A percentile compares a stretch with the other conserved stretches of the same genome.
Evolutionary conservation across 345 rosid species (phyloP).

Genomic region (Gossypium longicalyx): DNA sequence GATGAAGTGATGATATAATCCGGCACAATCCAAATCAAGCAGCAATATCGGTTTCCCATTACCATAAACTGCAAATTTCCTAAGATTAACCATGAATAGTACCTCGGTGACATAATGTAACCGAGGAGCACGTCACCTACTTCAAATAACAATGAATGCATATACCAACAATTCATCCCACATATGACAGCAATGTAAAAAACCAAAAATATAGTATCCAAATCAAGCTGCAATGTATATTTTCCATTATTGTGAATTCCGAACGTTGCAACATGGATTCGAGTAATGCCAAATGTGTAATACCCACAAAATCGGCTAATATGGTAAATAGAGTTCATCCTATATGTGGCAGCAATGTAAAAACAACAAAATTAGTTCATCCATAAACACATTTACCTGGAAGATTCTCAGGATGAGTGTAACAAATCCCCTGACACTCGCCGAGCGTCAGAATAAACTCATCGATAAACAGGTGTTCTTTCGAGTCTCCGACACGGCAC

Average conservation of each 20-base stretch:
- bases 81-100: conserved; percentile 4
- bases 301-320: not conserved
- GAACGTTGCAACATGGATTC: not conserved
- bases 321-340: not conserved
- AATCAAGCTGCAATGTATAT: not conserved
- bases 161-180: not conserved
- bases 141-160: not conserved
- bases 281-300: not conserved
- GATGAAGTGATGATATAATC: not conserved
- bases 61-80: not conserved
- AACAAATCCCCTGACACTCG: conserved; percentile 71
- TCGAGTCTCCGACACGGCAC: conserved; percentile 53
- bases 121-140: not conserved
- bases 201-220: not conserved
- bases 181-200: not conserved
- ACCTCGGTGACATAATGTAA: not conserved
- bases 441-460: conserved; percentile 67
- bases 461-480: conserved; percentile 53
- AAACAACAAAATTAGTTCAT: not conserved
- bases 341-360: not conserved
- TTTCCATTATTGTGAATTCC: not conserved
- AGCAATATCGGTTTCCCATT: not conserved
- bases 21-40: conserved; percentile 9
- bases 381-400: conserved; percentile 45
- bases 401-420: conserved; percentile 87